Percentiles rank a stretch among this genome's conserved stretches.
Evolutionary conservation across 306 rosid species (phyloP).

Genomic region (Prunus campanulata): DNA sequence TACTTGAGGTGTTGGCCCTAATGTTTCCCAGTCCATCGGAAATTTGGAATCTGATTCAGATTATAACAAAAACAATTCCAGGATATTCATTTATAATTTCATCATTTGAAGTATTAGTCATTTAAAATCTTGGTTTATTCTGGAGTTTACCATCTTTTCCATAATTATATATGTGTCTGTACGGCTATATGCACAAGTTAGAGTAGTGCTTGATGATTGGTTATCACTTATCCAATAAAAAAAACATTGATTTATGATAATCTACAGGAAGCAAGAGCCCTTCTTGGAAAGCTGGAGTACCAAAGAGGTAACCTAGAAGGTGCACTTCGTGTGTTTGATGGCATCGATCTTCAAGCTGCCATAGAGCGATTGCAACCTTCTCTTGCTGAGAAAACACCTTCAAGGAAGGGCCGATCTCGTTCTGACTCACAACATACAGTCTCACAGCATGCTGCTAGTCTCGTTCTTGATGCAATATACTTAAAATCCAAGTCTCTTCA

Average conservation of each 20-base stretch:
- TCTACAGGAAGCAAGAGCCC: constrained; percentile 94
- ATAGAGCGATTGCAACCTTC: constrained; percentile 81
- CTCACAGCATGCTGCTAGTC: constrained; percentile 88
- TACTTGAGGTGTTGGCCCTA: background rate
- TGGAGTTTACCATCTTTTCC: background rate
- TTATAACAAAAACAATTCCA: too few species aligned
- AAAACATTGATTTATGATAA: constrained; percentile 2
- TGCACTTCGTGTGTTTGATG: constrained; percentile 90
- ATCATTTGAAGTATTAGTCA: background rate
- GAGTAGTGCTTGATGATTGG: constrained; percentile 15
- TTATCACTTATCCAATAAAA: background rate
- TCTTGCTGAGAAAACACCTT: constrained; percentile 51
- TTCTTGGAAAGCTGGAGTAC: constrained; percentile 96
- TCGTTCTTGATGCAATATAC: constrained; percentile 96
- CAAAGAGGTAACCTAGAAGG: constrained; percentile 96
- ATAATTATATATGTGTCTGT: background rate
- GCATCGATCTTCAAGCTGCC: constrained; percentile 92
- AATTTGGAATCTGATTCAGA: background rate
- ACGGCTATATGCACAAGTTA: background rate
- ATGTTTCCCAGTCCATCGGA: background rate
- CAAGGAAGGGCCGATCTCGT: constrained; percentile 60
- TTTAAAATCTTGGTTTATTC: background rate
- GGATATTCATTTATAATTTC: too few species aligned
- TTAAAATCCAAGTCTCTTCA: constrained; percentile 89
- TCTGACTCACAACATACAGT: constrained; percentile 58